These are phyloP conservation scores for Neurospora sp. DNA, from an alignment of 2,329 filamentous ascomycete species.

Conservation along the genomic window DNA sequence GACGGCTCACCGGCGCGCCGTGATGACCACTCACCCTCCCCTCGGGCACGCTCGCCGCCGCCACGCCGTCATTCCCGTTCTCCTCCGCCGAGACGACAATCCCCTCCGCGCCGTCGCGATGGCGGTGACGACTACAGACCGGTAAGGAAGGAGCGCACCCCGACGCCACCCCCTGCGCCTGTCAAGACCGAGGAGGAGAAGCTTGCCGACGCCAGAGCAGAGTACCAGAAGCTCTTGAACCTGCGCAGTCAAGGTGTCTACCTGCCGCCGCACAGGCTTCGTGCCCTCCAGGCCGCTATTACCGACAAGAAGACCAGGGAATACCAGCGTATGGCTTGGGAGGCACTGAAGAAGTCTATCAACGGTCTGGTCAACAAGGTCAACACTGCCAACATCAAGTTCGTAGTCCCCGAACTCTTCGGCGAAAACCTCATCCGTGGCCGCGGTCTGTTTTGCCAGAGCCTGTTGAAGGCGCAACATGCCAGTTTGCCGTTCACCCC, in stretches of 20 bases:
- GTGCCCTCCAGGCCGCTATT: conserved; percentile 90
- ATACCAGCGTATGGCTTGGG: conserved; percentile 98
- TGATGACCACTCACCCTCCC: conserved; percentile 10
- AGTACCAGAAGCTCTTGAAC: conserved; percentile 84
- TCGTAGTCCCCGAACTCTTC: conserved; percentile 93
- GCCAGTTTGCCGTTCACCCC: conserved; percentile 92
- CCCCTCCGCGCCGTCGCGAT: conserved; percentile 27
- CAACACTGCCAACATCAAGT: conserved; percentile 96
- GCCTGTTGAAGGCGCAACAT: conserved; percentile 97
- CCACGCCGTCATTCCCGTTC: conserved; percentile 7
- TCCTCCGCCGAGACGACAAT: conserved; percentile 9
- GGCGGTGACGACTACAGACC: conserved; percentile 40
- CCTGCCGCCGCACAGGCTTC: conserved; percentile 82
- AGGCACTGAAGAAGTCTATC: conserved; percentile 96
- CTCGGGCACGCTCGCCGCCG: conserved; percentile 6
- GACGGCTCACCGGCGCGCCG: conserved; percentile 4
- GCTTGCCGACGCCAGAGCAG: conserved; percentile 77
- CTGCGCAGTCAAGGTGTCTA: conserved; percentile 95
- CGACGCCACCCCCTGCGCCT: conserved; percentile 28
- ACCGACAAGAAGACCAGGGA: conserved; percentile 94
- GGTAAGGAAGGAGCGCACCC: conserved; percentile 20
- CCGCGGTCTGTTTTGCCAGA: conserved; percentile 84
- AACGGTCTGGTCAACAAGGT: conserved; percentile 99
- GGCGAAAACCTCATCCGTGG: conserved; percentile 88
- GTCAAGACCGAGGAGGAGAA: conserved; percentile 67